phyloP scores from a whole-genome alignment of 2,329 filamentous ascomycete species.

The Lachnellula arida region DNA sequence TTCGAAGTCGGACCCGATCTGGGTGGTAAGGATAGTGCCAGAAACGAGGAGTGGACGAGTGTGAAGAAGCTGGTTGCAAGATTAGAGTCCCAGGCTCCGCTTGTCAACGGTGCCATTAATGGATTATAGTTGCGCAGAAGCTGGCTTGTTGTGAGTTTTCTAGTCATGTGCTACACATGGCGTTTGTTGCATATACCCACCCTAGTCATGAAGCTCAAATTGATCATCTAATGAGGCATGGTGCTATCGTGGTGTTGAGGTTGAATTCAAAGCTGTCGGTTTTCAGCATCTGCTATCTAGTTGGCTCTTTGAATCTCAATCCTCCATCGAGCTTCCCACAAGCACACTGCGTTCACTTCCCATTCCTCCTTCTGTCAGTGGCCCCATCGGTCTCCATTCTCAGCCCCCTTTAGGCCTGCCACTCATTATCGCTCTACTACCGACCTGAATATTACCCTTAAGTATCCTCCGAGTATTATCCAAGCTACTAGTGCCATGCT shows the following conservation, averaged over 20 bases:
- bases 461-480: too few species aligned
- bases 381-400: too few species aligned
- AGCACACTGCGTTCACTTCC: too few species aligned
- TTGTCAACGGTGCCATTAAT: conserved; percentile 20
- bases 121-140: conserved; percentile 11
- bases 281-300: not conserved
- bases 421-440: too few species aligned
- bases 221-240: conserved; percentile 3
- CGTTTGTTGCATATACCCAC: conserved; percentile 15
- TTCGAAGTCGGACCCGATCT: conserved; percentile 85
- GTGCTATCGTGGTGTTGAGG: not conserved
- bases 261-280: not conserved
- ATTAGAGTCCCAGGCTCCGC: conserved; percentile 49
- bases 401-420: too few species aligned
- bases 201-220: conserved; percentile 5
- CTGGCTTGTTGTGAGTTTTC: not conserved
- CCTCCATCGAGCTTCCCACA: too few species aligned
- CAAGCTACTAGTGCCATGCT: too few species aligned
- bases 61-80: conserved; percentile 85
- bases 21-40: conserved; percentile 77
- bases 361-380: too few species aligned
- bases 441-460: too few species aligned
- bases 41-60: conserved; percentile 85
- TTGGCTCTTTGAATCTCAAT: not conserved
- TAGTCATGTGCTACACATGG: conserved; percentile 9